Percentiles rank a stretch among this genome's conserved stretches.
phyloP scores from a whole-genome alignment of 177 flowering plant genomes.

The Vitis hybrid region DNA sequence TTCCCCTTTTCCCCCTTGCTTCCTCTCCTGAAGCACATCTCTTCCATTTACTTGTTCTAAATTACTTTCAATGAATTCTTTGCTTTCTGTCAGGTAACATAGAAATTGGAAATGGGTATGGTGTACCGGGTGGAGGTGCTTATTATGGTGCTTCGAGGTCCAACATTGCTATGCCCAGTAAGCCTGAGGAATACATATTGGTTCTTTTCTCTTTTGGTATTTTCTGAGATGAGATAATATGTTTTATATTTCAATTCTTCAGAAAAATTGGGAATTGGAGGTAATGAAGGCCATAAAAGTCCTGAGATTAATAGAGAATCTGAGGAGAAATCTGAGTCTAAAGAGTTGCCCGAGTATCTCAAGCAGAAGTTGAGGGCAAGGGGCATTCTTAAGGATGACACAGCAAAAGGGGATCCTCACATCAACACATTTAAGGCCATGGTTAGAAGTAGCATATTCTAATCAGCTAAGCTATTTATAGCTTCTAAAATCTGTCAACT shows the following conservation, averaged over 20 bases:
- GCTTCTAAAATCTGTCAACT: not conserved
- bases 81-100: conserved; percentile 45
- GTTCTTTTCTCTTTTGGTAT: not conserved
- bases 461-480: not conserved
- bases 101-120: conserved; percentile 98
- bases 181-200: conserved; percentile 6
- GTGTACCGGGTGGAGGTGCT: conserved; percentile 98
- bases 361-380: conserved; percentile 83
- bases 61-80: not conserved
- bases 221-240: not conserved
- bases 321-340: conserved; percentile 32
- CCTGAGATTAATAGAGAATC: conserved; percentile 28
- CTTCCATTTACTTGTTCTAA: not conserved
- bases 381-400: conserved; percentile 72
- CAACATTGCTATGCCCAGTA: conserved; percentile 30
- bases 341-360: conserved; percentile 84
- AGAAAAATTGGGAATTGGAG: conserved; percentile 27
- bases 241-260: conserved; percentile 13
- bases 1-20: too few relatives aligned
- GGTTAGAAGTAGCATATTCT: too few relatives aligned
- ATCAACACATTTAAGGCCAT: too few relatives aligned
- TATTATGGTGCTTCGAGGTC: conserved; percentile 45
- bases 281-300: conserved; percentile 23
- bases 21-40: too few relatives aligned
- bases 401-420: conserved; percentile 17